Percentiles rank a stretch among this genome's conserved stretches.
Evolutionary conservation across 2,329 filamentous ascomycete species (phyloP).

Genomic region (Arthrobotrys sphaeroides): DNA sequence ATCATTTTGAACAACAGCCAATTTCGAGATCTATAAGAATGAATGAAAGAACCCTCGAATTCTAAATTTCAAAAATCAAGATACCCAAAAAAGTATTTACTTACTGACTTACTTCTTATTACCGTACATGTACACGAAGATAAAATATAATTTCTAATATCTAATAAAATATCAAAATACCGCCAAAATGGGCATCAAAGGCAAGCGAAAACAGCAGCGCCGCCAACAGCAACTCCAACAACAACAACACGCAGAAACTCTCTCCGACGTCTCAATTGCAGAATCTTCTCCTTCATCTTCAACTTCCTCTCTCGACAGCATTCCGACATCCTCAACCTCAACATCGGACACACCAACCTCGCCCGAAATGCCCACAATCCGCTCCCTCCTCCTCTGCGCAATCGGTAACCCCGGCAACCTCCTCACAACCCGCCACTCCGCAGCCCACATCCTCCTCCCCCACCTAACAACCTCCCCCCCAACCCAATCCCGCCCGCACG

Average conservation of each 20-base stretch:
- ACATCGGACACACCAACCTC: constrained; percentile 1
- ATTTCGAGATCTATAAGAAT: neutral
- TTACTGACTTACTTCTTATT: neutral
- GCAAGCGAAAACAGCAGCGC: constrained; percentile 37
- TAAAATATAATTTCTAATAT: constrained; percentile 11
- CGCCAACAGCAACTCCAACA: constrained; percentile 45
- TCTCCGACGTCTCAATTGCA: neutral
- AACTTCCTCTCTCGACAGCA: too few species aligned
- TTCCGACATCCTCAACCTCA: constrained; percentile 19
- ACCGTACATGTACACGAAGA: too few species aligned
- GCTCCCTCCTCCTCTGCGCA: constrained; percentile 79
- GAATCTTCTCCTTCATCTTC: constrained; percentile 26
- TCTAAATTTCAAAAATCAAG: neutral
- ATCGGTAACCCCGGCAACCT: constrained; percentile 80
- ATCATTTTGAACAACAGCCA: neutral
- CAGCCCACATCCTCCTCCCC: constrained; percentile 80
- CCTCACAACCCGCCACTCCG: constrained; percentile 82
- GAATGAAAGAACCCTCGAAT: neutral
- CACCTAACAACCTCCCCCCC: constrained; percentile 68
- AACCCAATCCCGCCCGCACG: constrained; percentile 62
- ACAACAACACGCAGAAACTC: constrained; percentile 1
- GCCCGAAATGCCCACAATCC: neutral
- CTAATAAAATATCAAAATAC: constrained; percentile 20
- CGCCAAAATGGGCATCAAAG: constrained; percentile 48
- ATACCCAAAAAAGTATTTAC: neutral